Evolutionary conservation across 345 rosid genomes (phyloP), one percentile per base, ranked within the genome.

Genomic region (Pistacia integerrima): DNA sequence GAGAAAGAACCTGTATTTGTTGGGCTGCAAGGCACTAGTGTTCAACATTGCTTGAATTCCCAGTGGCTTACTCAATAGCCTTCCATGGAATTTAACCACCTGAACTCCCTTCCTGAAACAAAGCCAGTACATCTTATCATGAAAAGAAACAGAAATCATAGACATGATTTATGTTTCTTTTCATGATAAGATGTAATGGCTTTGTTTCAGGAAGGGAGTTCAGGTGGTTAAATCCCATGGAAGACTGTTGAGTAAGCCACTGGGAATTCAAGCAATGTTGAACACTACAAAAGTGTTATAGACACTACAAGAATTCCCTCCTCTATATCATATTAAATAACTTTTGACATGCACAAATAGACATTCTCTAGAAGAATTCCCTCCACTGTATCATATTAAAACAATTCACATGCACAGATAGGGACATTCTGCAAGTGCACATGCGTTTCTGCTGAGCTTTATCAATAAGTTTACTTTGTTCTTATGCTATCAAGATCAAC

Each of bases 1-100:
- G 78, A 3, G 51, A 20, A 49, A 71, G 80, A 78, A 87, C 93
- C 94, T 90, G 87, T 90, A 93, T 11, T 88, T 84, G 69, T 86
- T 83, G 75, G 81, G 61, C 72, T 87, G 86, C 80, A 22, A 22
- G 25, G 25, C 25, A 22, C 25, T 22, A 22, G 0, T 22, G 25
- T 22, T 22, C 25, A 22, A 22, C 25, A 22, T 22, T 22, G 25
- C 25, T 22, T 22, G 25, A 22, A 22, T 22, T 22, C 25, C 25
- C 25, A 0, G 25, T 22, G 25, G 25, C 25, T 22, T 22, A 22
- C 25, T 22, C 25, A 22, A 22, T 22, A 22, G 25, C 25, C 0
- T 22, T 22, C 25, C 0, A 22, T n/a, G n/a, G n/a, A n/a, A n/a
- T n/a, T n/a, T n/a, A n/a, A n/a, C n/a, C n/a, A n/a, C n/a, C n/a